phyloP scores from a whole-genome alignment of 2,329 filamentous ascomycete genomes.

The Lachnellula suecica region DNA sequence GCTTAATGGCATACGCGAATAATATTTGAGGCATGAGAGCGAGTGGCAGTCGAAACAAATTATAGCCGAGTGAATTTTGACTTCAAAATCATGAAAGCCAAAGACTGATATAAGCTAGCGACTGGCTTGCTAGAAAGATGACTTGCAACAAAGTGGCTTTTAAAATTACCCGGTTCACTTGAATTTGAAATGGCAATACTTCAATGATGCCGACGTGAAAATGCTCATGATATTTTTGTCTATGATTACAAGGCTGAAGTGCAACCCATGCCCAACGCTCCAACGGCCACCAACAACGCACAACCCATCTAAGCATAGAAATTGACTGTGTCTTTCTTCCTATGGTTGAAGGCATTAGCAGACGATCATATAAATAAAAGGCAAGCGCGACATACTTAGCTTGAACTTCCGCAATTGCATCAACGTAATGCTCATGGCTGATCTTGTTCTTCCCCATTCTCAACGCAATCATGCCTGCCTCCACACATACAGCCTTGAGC shows the following conservation, averaged over 20 bases:
- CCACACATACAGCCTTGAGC: slow-evolving; percentile 97
- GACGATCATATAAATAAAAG: neutral
- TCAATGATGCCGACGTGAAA: neutral
- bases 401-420: slow-evolving; percentile 95
- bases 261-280: slow-evolving; percentile 27
- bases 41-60: no score
- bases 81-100: no score
- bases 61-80: no score
- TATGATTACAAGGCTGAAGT: slow-evolving; percentile 31
- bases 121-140: no score
- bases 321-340: slow-evolving; percentile 51
- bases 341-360: slow-evolving; percentile 67
- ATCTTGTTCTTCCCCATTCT: slow-evolving; percentile 95
- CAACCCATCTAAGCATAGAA: slow-evolving; percentile 26
- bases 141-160: no score
- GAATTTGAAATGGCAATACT: neutral
- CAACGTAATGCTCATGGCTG: slow-evolving; percentile 96
- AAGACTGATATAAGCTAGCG: no score
- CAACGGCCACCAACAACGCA: slow-evolving; percentile 16
- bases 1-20: no score
- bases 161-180: no score
- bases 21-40: no score
- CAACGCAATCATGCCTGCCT: slow-evolving; percentile 98
- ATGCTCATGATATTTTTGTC: slow-evolving; percentile 23
- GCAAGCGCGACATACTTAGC: slow-evolving; percentile 38